Base-by-base conservation (phyloP, 73 alveolate species). In the Tetrahymena malaccensis region DNA sequence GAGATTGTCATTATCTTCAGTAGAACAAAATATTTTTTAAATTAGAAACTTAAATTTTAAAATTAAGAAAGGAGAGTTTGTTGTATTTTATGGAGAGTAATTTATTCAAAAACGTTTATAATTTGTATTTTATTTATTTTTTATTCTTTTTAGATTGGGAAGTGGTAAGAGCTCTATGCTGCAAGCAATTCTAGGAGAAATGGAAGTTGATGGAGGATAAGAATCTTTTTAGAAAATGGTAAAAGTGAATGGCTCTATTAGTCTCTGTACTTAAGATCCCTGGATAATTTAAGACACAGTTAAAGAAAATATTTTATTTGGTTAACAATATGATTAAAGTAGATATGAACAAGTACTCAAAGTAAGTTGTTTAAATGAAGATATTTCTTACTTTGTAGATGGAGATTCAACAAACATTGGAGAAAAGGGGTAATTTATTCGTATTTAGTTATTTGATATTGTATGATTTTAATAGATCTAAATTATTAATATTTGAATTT, bases 361-460 rank as follows among this genome's bases (percentile, higher is more conserved):
- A 84, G 96, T 89, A 37, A 96, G 99, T 85, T 98, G 98, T 85
- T 95, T 98, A 38, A 93, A 96, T 34, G 94, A 98, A 22, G 99
- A 98, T 95, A 96, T 98, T 22, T 99, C 97, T 93, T 96, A 94
- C 94, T 89, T 97, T 97, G 44, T 96, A 94, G 89, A 97, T 94
- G 94, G 97, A 96, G 99, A 98, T 96, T 93, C 56, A 84, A 99
- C 99, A 22, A 99, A 98, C 89, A 98, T 98, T 10, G 99, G 99
- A 33, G 99, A 98, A 95, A 98, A 98, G 95, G 99, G 99, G 89
- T 70, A 70, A 40, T 40, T n/a, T 44, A 5, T 44, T 8, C 22
- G 1, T 4, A 9, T 12, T n/a, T 21, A 9, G 2, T n/a, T 57
- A 2, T 57, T 57, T 22, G 17, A 11, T 4, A 57, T n/a, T 57